phyloP scores from a whole-genome alignment of 257 asterid species.

The Ballota nigra region DNA sequence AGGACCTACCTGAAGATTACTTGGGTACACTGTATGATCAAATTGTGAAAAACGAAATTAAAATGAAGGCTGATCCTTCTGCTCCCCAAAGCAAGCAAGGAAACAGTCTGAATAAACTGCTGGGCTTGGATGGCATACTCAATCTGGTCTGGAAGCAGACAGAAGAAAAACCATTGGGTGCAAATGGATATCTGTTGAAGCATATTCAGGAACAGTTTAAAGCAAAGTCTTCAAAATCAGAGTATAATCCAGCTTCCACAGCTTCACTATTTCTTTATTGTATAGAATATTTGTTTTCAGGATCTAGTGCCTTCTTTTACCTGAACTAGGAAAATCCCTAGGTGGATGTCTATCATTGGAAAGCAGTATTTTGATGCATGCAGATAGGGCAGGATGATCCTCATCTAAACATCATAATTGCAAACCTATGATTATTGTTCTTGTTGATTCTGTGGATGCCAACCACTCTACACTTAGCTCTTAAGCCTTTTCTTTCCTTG shows the following conservation, averaged over 20 bases:
- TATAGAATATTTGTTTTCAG: background rate
- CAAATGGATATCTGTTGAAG: constrained; percentile 78
- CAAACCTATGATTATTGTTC: constrained; percentile 3
- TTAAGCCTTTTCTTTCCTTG: constrained; percentile 12
- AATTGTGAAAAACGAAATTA: constrained; percentile 92
- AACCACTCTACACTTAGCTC: constrained; percentile 3
- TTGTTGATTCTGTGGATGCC: background rate
- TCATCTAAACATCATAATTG: background rate
- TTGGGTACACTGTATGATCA: constrained; percentile 89
- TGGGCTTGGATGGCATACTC: constrained; percentile 95
- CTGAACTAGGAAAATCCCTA: too few species aligned
- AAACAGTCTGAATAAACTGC: constrained; percentile 77
- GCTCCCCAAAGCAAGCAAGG: constrained; percentile 87
- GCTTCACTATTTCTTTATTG: constrained; percentile 12
- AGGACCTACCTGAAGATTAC: constrained; percentile 91
- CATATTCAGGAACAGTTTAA: constrained; percentile 97
- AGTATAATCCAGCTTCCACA: constrained; percentile 51
- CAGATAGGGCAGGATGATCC: too few species aligned
- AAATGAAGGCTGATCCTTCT: constrained; percentile 81
- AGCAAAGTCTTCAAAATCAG: constrained; percentile 90
- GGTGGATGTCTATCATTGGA: too few species aligned
- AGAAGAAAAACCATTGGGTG: constrained; percentile 93
- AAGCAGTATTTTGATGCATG: too few species aligned
- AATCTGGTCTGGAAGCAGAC: constrained; percentile 96
- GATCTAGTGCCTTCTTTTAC: constrained; percentile 11